These are phyloP conservation scores for Penicillium sp. DNA, from an alignment of 2,329 filamentous ascomycete genomes.

Conservation along the genomic window DNA sequence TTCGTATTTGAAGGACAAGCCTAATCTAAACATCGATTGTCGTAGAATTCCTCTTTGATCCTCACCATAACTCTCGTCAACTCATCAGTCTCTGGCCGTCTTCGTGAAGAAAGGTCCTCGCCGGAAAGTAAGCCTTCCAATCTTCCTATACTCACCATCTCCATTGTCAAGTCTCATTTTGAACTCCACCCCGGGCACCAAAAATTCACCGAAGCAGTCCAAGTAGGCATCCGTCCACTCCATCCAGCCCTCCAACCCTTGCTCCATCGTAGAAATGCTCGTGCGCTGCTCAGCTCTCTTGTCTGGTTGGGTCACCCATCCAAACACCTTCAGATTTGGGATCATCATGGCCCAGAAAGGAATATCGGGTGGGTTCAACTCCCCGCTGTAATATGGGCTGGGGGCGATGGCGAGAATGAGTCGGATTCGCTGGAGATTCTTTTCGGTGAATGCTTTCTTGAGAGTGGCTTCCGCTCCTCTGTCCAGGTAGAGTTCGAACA, in stretches of 20 bases:
- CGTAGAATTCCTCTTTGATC: not conserved
- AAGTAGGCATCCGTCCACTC: not conserved
- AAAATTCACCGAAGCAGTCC: not conserved
- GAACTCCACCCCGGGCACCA: not conserved
- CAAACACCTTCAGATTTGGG: not conserved
- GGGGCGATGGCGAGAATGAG: not conserved
- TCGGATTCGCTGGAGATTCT: not conserved
- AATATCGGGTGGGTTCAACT: not conserved
- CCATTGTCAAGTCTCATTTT: not conserved
- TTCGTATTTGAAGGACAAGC: not conserved
- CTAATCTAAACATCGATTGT: not conserved
- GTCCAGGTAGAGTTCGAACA: not conserved
- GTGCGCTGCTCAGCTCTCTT: too few species aligned
- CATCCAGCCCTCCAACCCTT: not conserved
- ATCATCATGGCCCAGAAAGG: not conserved
- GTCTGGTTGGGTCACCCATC: not conserved
- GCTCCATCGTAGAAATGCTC: not conserved
- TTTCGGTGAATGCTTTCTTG: not conserved
- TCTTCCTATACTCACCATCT: not conserved
- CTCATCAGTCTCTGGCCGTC: not conserved
- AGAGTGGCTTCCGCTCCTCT: not conserved
- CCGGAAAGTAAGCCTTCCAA: not conserved
- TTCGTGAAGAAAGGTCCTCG: slow-evolving; percentile 1
- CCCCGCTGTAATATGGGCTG: not conserved
- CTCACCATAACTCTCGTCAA: not conserved